Conservation (phyloP, 1,284 basidiomycete species). For the Entoloma clypeatum region DNA sequence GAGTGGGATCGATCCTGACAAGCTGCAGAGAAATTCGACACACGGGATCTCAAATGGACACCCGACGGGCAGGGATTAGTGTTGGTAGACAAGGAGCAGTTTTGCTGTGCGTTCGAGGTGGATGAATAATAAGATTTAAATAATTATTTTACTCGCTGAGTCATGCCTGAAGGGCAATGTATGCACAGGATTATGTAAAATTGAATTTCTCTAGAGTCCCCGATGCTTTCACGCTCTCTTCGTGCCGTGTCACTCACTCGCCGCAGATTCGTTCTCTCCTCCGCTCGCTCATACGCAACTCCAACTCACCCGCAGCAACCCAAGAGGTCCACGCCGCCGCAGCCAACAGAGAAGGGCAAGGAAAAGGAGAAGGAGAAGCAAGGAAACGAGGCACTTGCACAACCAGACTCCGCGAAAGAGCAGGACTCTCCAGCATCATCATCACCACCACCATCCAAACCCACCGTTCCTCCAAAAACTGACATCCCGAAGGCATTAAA, state of each 20-base stretch:
- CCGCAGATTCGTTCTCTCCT: slow-evolving; percentile 18
- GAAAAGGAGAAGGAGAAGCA: slow-evolving; percentile 13
- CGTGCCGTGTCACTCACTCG: slow-evolving; percentile 29
- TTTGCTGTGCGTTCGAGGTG: slow-evolving; percentile 83
- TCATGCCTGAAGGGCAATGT: background rate
- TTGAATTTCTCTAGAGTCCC: slow-evolving; percentile 4
- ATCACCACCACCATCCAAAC: slow-evolving; percentile 17
- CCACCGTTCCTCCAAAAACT: slow-evolving; percentile 26
- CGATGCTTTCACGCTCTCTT: slow-evolving; percentile 38
- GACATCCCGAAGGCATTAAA: slow-evolving; percentile 60
- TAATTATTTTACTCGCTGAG: background rate
- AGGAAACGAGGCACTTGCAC: too few relatives aligned
- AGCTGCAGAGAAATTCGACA: slow-evolving; percentile 56
- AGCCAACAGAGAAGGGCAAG: slow-evolving; percentile 15
- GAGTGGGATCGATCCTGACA: background rate
- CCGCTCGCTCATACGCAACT: slow-evolving; percentile 15
- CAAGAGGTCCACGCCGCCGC: slow-evolving; percentile 13
- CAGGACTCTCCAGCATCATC: slow-evolving; percentile 10
- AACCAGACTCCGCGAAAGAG: too few relatives aligned
- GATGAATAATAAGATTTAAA: slow-evolving; percentile 38
- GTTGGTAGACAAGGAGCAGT: slow-evolving; percentile 67
- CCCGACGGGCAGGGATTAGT: slow-evolving; percentile 78
- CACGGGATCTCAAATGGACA: slow-evolving; percentile 69
- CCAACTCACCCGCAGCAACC: slow-evolving; percentile 26
- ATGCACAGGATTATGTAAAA: background rate